Evolutionary conservation across 2,329 filamentous ascomycete genomes (phyloP), one percentile per base, ranked within the genome.

Genomic region (Penicillium freii): DNA sequence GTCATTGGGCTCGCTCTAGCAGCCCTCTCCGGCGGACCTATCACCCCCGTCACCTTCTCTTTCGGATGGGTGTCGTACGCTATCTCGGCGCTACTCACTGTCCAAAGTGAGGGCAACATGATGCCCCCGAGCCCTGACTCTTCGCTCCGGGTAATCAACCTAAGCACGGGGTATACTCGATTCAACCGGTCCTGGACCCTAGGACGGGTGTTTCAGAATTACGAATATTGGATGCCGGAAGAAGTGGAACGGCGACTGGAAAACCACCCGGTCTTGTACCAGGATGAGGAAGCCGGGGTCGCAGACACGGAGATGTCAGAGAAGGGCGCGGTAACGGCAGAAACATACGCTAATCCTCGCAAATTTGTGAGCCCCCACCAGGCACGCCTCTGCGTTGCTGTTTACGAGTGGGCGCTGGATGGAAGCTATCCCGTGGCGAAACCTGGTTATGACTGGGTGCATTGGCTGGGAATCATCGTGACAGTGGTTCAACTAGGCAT

Each of bases 131-230:
- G 36, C 36, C 62, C 33, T 59, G 77, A 51, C 73, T 79, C 61
- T 66, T 31, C 50, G 4, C 58, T 55, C 46, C 55, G 46, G 6
- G 70, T 79, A 19, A 72, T 78, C 48, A 77, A 78, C 56, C 64
- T 62, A 6, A 61, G 67, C 21, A 74, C 62, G 17, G 73, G 77
- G 1, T 75, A 76, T 56, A 63, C 65, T 5, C 69, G 75, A 1
- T 66, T 71, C 3, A 80, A 80, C 52, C 66, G 66, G 13, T 72
- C 65, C 21, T 81, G 78, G 78, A 65, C 80, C 5, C 62, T 81
- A 10, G 78, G 77, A 0, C 68, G 78, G 0, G 66, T 81, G 0
- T 58, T 80, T 7, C 67, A 78, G 27, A 78, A 80, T 60, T 75
- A 72, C 34, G 73, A 78, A 63, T 56, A 48, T 34, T 75, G 70